Percentiles rank a stretch among this genome's conserved stretches.
These are phyloP conservation scores for Senna tora DNA, from an alignment of 306 rosid species.

Conservation along the genomic window DNA sequence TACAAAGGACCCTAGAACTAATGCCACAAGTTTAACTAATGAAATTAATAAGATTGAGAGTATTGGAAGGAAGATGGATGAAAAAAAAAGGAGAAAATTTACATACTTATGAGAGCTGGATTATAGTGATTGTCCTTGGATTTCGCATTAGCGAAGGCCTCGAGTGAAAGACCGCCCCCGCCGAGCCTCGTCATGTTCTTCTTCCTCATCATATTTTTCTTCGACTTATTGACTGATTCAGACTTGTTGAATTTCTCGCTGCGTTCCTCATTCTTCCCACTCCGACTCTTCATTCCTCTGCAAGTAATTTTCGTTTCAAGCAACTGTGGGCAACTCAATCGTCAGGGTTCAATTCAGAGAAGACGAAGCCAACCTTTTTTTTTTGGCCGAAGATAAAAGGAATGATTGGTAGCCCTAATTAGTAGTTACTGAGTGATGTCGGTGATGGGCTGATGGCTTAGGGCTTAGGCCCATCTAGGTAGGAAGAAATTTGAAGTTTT, in stretches of 20 bases:
- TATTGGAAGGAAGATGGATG: neutral
- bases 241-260: slow-evolving; percentile 30
- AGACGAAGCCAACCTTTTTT: neutral
- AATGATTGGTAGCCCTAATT: slow-evolving; percentile 41
- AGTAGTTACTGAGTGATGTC: neutral
- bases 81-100: neutral
- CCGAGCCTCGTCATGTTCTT: slow-evolving; percentile 60
- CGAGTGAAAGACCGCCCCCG: slow-evolving; percentile 67
- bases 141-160: slow-evolving; percentile 65
- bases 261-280: slow-evolving; percentile 34
- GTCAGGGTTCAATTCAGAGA: neutral
- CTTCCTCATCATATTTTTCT: slow-evolving; percentile 32
- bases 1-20: neutral
- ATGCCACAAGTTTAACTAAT: neutral
- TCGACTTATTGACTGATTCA: slow-evolving; percentile 31
- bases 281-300: slow-evolving; percentile 49
- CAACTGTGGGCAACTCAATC: neutral
- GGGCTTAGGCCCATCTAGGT: neutral
- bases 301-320: neutral
- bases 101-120: slow-evolving; percentile 78
- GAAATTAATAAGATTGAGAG: neutral
- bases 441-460: neutral
- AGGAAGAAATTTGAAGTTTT: too few relatives aligned
- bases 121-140: slow-evolving; percentile 61
- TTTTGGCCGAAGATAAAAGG: neutral